A percentile compares a stretch with the other conserved stretches of the same genome.
Conservation (phyloP, 176 grass and related monocot genomes). For the Bonia amplexicaulis region DNA sequence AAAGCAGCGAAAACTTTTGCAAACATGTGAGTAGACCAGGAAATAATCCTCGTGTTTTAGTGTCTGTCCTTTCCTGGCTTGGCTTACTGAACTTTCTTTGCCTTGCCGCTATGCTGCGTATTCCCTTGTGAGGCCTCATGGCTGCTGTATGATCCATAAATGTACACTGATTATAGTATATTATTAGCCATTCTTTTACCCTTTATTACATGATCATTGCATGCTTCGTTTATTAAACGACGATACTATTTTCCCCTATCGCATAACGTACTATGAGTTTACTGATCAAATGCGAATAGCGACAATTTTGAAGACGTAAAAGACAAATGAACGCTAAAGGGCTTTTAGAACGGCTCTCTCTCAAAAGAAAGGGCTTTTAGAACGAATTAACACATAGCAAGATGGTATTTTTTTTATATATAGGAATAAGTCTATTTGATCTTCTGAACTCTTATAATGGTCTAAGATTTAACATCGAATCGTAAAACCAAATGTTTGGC, state of each 20-base stretch:
- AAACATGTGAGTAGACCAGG: conserved; percentile 13
- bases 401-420: not conserved
- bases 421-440: too few relatives aligned
- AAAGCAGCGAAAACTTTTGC: not conserved
- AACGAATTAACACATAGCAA: not conserved
- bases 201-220: not conserved
- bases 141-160: conserved; percentile 29
- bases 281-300: not conserved
- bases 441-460: too few relatives aligned
- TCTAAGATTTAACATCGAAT: too few relatives aligned
- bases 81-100: conserved; percentile 9
- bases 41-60: not conserved
- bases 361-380: too few relatives aligned
- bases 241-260: not conserved
- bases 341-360: too few relatives aligned
- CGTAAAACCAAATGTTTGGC: too few relatives aligned
- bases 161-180: conserved; percentile 27
- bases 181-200: conserved; percentile 44
- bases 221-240: not conserved
- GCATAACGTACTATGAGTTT: not conserved
- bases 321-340: too few relatives aligned
- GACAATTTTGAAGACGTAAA: too few relatives aligned
- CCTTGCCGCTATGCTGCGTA: conserved; percentile 13
- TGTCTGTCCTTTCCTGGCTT: not conserved
- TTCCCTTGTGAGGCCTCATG: conserved; percentile 17